phyloP scores from a whole-genome alignment of 1,284 basidiomycete genomes.

The Pulveroboletus sp. region DNA sequence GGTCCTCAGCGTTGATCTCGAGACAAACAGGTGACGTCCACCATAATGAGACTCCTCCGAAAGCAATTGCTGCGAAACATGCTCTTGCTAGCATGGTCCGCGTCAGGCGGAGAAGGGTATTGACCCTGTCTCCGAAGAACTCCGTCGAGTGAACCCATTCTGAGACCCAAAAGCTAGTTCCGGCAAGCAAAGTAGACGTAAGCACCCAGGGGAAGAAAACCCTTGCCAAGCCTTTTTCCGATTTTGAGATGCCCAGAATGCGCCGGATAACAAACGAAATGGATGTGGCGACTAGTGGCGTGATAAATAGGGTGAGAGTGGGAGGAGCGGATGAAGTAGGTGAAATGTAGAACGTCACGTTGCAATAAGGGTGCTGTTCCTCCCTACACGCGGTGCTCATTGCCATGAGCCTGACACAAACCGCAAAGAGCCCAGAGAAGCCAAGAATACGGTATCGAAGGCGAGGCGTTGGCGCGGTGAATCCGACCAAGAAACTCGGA shows the following conservation, averaged over 20 bases:
- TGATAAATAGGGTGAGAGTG: constrained; percentile 48
- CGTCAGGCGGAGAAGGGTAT: constrained; percentile 45
- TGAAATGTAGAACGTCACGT: constrained; percentile 83
- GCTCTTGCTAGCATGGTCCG: constrained; percentile 67
- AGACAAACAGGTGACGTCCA: constrained; percentile 72
- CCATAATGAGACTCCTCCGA: constrained; percentile 68
- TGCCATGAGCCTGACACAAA: constrained; percentile 74
- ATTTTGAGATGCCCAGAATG: constrained; percentile 68
- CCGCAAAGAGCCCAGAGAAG: constrained; percentile 65
- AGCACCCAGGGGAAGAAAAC: constrained; percentile 64
- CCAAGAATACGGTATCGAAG: constrained; percentile 77
- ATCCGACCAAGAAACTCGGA: constrained; percentile 58
- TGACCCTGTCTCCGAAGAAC: constrained; percentile 39
- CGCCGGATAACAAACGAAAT: constrained; percentile 62
- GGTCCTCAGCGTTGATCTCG: constrained; percentile 46
- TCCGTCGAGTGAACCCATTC: constrained; percentile 73
- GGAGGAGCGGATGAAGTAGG: constrained; percentile 68
- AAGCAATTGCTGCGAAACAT: constrained; percentile 51
- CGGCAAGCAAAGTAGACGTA: constrained; percentile 57
- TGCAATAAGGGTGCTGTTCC: constrained; percentile 89
- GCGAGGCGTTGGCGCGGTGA: constrained; percentile 64
- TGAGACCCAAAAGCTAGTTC: constrained; percentile 71
- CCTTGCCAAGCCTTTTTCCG: constrained; percentile 71
- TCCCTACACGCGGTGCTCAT: constrained; percentile 88
- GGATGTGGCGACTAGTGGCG: constrained; percentile 36